phyloP scores from a whole-genome alignment of 164 flowering plant genomes.

The Magnolia officinalis region DNA sequence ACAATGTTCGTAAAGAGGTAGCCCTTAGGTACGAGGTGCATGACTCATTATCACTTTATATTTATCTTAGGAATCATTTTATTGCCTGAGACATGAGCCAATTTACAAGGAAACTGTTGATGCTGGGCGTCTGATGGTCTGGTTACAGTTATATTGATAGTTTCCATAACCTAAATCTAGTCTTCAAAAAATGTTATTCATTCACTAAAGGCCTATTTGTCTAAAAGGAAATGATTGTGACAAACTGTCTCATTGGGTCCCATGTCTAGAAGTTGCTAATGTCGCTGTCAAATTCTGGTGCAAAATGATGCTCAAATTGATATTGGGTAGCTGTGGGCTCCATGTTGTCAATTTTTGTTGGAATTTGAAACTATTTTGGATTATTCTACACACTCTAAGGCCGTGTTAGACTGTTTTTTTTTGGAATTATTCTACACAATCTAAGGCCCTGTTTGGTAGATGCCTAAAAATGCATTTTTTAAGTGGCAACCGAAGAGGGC shows the following conservation, averaged over 20 bases:
- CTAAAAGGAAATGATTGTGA: neutral
- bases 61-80: neutral
- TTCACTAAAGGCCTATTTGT: neutral
- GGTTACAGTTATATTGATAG: neutral
- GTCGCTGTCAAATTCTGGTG: neutral
- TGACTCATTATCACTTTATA: neutral
- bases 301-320: neutral
- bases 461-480: no score
- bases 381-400: neutral
- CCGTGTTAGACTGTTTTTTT: neutral
- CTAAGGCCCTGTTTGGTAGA: no score
- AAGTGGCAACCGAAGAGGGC: no score
- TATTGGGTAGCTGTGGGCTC: neutral
- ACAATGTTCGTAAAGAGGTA: slow-evolving; percentile 22
- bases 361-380: neutral
- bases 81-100: neutral
- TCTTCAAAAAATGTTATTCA: neutral
- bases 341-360: neutral
- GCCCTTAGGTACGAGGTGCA: slow-evolving; percentile 16
- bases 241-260: neutral
- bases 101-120: neutral
- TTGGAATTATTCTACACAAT: neutral
- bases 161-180: no score
- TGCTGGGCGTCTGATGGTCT: neutral
- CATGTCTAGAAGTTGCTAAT: neutral